Evolutionary conservation across 1,139 yeast species (phyloP), one percentile per base, ranked within the genome.

Genomic region (Pichia sp.): DNA sequence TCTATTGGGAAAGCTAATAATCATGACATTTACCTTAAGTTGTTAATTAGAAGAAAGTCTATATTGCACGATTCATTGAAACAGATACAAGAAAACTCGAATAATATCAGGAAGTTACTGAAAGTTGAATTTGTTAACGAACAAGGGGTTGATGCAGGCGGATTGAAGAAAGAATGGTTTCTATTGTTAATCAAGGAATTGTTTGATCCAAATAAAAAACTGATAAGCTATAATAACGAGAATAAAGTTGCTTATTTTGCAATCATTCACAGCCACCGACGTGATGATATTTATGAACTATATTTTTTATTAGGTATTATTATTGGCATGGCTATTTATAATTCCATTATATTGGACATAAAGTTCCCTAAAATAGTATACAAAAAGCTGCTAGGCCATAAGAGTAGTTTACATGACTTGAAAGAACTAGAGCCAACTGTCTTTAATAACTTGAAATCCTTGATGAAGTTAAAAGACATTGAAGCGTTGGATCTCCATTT

Each of bases 141-240:
- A 60, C 94, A 92, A 0, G 97, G 97, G 0, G 75, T 90, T 23
- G 98, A 92, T 68, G 97, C 89, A 0, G 98, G 97, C 1, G 98
- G 98, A 0, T 71, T 90, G 52, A 79, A 82, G 56, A 90, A 89
- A 61, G 97, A 92, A 61, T 92, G 97, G 97, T 90, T 92, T 64
- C 69, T 81, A 44, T 65, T 89, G 30, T 68, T 92, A 39, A 81
- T 86, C 1, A 76, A 78, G 50, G 82, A 82, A 24, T 65, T 92
- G 2, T 85, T 90, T 59, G 76, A 75, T 58, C 84, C 89, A 0
- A 69, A 70, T 43, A 76, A 80, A 41, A 87, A 88, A 0, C 70
- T 85, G 67, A 76, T 85, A 49, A 63, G 67, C 12, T 76, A 77
- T 55, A 77, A 80, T 30, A 85, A 82, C 23, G 90, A 83, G 54